Evolutionary conservation across 192 early-diverging fungal species (phyloP).

Genomic region (Rhizophagus sp.): DNA sequence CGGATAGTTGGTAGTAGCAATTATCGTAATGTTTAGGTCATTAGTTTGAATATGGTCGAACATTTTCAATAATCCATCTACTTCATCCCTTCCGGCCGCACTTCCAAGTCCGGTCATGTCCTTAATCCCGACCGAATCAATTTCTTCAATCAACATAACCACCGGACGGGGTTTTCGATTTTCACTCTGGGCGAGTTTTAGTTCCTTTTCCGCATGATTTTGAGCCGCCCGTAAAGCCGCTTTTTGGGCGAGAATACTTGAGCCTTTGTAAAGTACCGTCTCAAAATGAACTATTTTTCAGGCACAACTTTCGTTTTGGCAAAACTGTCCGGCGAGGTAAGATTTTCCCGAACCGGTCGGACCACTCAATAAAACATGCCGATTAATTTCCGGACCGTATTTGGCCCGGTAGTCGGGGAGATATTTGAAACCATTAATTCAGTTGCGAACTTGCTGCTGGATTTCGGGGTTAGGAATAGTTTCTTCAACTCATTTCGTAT

Average conservation of each 20-base stretch:
- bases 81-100: background rate
- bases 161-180: background rate
- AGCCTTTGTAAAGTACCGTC: background rate
- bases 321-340: background rate
- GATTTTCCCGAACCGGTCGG: background rate
- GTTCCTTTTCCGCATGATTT: too few species aligned
- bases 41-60: background rate
- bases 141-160: background rate
- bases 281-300: background rate
- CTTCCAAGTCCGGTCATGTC: background rate
- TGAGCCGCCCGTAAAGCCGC: background rate
- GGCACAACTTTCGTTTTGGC: background rate
- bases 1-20: background rate
- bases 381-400: background rate
- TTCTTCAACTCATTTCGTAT: background rate
- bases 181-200: background rate
- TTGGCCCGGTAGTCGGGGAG: background rate
- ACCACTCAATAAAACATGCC: constrained; percentile 1
- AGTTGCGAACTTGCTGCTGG: background rate
- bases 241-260: background rate
- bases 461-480: background rate
- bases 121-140: constrained; percentile 5
- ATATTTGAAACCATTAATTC: constrained; percentile 1
- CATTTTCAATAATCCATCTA: background rate
- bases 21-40: constrained; percentile 3